Evolutionary conservation across 306 rosid species (phyloP).

Genomic region (Prunus dulcis): DNA sequence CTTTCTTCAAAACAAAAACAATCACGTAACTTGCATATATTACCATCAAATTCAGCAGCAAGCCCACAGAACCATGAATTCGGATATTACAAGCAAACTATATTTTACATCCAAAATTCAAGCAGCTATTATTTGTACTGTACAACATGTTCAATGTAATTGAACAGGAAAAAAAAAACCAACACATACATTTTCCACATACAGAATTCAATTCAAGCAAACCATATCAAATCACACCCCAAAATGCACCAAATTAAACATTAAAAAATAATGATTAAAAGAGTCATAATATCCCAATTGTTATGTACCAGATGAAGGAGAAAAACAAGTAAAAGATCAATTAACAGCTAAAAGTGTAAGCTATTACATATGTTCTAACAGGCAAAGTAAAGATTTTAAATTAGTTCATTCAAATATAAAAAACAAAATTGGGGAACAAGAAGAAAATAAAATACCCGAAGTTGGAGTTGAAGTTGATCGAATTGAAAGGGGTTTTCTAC

Average conservation of each 20-base stretch:
- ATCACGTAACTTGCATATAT: background rate
- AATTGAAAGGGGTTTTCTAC: slow-evolving; percentile 46
- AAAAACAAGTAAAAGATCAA: background rate
- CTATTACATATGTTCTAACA: background rate
- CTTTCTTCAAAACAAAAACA: background rate
- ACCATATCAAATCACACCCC: background rate
- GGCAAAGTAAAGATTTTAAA: background rate
- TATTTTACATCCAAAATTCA: background rate
- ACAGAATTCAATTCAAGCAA: background rate
- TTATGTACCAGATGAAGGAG: background rate
- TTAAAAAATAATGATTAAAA: background rate
- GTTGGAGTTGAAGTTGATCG: slow-evolving; percentile 59
- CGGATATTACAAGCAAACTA: background rate
- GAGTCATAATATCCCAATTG: background rate
- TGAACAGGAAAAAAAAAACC: background rate
- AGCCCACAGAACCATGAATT: background rate
- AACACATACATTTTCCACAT: background rate
- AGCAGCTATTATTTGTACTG: background rate
- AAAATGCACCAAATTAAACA: background rate
- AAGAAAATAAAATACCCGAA: slow-evolving; percentile 32
- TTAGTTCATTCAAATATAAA: background rate
- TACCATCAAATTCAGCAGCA: background rate
- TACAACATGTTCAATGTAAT: background rate
- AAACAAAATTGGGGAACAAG: background rate
- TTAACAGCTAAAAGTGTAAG: background rate